Conservation (phyloP, 2,329 filamentous ascomycete genomes). For the Cercospora zeae-maydis region DNA sequence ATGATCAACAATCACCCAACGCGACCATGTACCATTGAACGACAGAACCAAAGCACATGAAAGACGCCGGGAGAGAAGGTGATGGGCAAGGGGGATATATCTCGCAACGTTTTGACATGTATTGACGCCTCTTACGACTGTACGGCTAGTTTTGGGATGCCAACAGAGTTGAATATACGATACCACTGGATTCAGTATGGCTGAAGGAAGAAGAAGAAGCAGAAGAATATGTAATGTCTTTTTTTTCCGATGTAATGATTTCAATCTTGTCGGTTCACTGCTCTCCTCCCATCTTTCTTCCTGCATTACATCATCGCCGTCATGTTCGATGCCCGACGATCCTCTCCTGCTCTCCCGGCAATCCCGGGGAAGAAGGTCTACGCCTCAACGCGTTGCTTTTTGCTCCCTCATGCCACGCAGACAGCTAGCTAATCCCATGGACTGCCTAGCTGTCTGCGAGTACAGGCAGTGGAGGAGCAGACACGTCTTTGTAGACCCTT, state of each 20-base stretch:
- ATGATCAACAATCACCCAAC: neutral
- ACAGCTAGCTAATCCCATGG: too few relatives aligned
- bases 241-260: conserved; percentile 7
- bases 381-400: neutral
- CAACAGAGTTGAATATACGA: conserved; percentile 8
- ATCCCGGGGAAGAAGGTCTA: neutral
- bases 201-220: neutral
- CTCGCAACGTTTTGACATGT: conserved; percentile 4
- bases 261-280: neutral
- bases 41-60: conserved; percentile 1
- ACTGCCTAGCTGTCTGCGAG: too few relatives aligned
- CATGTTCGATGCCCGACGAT: neutral
- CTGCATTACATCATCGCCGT: neutral
- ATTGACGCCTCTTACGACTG: conserved; percentile 7
- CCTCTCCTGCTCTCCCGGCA: too few relatives aligned
- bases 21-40: conserved; percentile 2
- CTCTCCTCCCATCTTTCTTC: neutral
- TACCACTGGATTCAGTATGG: conserved; percentile 1
- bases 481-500: too few relatives aligned
- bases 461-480: too few relatives aligned
- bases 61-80: neutral
- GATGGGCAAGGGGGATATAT: neutral
- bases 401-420: neutral
- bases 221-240: conserved; percentile 11
- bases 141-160: conserved; percentile 5